Base-by-base conservation (phyloP, 345 rosid genomes). In the Leavenworthia alabamica region DNA sequence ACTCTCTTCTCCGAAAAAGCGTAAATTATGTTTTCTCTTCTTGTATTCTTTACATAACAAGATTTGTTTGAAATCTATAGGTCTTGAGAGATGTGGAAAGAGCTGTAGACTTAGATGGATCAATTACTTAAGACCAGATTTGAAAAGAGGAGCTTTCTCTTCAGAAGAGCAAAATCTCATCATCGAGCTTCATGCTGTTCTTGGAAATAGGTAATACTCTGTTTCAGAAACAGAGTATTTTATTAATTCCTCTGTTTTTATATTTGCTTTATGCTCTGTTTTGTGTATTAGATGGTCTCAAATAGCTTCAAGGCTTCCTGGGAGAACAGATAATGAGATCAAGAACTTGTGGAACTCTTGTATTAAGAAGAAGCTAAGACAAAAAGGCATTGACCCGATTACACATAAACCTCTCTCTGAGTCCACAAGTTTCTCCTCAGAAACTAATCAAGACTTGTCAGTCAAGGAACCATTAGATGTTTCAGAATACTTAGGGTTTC, bases 81-180 rank as follows among this genome's bases (percentile, higher is more conserved):
- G 73, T 58, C 54, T 68, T 0, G 19, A 60, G 32, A 60, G 73
- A 68, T 68, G 73, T 8, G 73, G 73, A 15, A 89, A 89, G 79
- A 89, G 97, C 46, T 89, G 97, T 63, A 81, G 97, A 51, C 62
- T 89, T 41, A 81, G 96, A 43, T 89, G 96, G 96, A 84, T 89
- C 44, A 89, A 89, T 63, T 89, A 89, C 78, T 71, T 89, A 75
- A 78, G 96, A 50, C 96, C 96, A 67, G 94, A 86, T 64, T 86
- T 89, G 14, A 86, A 89, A 44, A 77, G 91, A 76, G 83, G 89
- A 72, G 65, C 76, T 79, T 83, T 83, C 54, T 81, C 86, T 0
- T 67, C 69, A 10, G 81, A 79, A 17, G 86, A 83, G 60, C 79
- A 83, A 65, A 73, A 77, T 69, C 78, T 79, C 19, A 81, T 83